Evolutionary conservation across 805 yeast species (phyloP).

Genomic region (Zygosaccharomyces pseudorouxii): DNA sequence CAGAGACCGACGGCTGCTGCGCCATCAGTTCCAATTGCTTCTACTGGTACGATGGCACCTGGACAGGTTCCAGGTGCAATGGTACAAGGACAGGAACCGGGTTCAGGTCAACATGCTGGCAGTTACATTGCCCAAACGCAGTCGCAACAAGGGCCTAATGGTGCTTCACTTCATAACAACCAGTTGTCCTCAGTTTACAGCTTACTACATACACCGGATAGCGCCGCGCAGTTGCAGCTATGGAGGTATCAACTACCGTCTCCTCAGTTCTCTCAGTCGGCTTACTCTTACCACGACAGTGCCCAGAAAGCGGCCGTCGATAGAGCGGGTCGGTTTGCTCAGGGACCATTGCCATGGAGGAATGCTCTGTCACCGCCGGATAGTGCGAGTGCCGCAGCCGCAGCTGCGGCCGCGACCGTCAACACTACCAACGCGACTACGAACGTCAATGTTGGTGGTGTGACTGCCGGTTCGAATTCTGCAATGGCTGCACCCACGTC

Average conservation of each 20-base stretch:
- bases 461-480: neutral
- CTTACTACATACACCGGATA: conserved; percentile 1
- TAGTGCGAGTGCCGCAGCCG: neutral
- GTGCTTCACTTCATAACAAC: neutral
- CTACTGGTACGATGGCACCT: neutral
- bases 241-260: conserved; percentile 10
- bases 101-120: neutral
- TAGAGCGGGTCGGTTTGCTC: conserved; percentile 5
- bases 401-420: neutral
- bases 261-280: conserved; percentile 6
- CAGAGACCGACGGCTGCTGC: conserved; percentile 6
- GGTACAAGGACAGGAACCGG: neutral
- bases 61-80: conserved; percentile 1
- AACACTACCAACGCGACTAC: neutral
- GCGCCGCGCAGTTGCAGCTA: conserved; percentile 4
- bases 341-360: conserved; percentile 4
- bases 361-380: conserved; percentile 10
- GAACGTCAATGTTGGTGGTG: neutral
- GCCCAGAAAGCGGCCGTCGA: conserved; percentile 14
- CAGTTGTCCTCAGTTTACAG: conserved; percentile 4
- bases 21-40: neutral
- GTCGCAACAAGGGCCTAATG: neutral
- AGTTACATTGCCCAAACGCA: neutral
- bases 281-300: conserved; percentile 11
- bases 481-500: neutral